Evolutionary conservation across 306 rosid genomes (phyloP), one percentile per base, ranked within the genome.

Genomic region (Vicia sativa): DNA sequence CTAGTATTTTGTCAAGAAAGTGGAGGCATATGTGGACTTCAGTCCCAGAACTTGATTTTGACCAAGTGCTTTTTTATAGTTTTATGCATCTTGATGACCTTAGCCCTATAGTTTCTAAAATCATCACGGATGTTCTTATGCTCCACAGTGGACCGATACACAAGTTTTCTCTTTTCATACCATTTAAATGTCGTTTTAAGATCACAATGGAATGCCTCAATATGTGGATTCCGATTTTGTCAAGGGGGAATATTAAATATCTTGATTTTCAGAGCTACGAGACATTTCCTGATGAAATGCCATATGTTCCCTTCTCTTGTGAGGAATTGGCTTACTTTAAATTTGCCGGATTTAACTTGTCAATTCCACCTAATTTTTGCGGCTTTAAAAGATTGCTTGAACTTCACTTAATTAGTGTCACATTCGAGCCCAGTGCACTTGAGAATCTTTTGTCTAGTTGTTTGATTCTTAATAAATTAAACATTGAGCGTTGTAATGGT

Each of bases 221-320:
- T 48, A 48, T 1, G 0, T 48, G 55, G 26, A 16, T 48, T 48
- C 55, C 11, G 11, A 0, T 8, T 8, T 8, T 48, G 26, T 48
- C 55, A 14, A 4, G 1, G 19, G n/a, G 3, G 26, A 3, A 1
- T 11, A 3, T 48, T 48, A 48, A 18, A 48, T 3, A 48, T 48
- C 55, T 48, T 8, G 11, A 4, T 12, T 48, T 15, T 0, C 0
- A 9, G 6, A 45, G 26, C 9, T 2, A 0, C 19, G 15, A 0
- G 0, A 4, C 0, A 19, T 2, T 11, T 1, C 10, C n/a, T 18
- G 7, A 14, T 45, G 2, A 35, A 63, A 43, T 31, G n/a, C 65
- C 78, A 25, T 42, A 63, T 31, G 12, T 13, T 58, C 13, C 66
- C 25, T 59, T 77, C 65, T 41, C 18, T 19, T 71, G 70, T 29